Evolutionary conservation across 352 stramenopile genomes (phyloP), one percentile per base, ranked within the genome.

Genomic region (Blastocystis sp.): DNA sequence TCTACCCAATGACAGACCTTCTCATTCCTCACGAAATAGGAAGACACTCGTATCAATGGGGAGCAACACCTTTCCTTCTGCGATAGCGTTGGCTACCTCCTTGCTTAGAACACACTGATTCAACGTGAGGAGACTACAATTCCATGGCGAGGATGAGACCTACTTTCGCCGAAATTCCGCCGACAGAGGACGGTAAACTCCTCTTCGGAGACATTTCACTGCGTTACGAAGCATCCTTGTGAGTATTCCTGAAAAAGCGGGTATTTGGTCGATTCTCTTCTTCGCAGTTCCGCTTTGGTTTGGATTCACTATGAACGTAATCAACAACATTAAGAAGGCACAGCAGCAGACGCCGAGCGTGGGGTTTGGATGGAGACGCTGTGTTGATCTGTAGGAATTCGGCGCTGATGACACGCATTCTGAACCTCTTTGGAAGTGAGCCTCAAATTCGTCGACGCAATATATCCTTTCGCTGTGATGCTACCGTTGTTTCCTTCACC

Each of bases 21-120:
- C 4, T 2, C 34, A 46, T 61, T 40, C 11, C 24, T 14, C 27
- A 81, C 69, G 21, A 64, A 81, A 81, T 18, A 81, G 16, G n/a
- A 81, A 81, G 11, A 64, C 16, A 38, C 42, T 63, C n/a, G 69
- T 64, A 63, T 81, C 69, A 21, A 81, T 38, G n/a, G 69, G 69
- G 24, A 81, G 48, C 27, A 81, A 38, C 14, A 46, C 2, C 29
- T 81, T 81, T 44, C 32, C 21, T 4, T 64, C 34, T 32, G 44
- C 27, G 2, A 81, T 81, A 32, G 69, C 69, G 42, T 63, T 38
- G 1, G 1, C 29, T 0, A 81, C 46, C 0, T 81, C 69, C 4
- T 11, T 7, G 40, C 40, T 24, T 42, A 81, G n/a, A 29, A n/a
- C 46, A 49, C 69, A 81, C 9, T 14, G 34, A 40, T 16, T 29